Percentiles rank a stretch among this genome's conserved stretches.
These are phyloP conservation scores for Limnomonas spitsbergensis DNA, from an alignment of 139 green algal species.

Conservation along the genomic window DNA sequence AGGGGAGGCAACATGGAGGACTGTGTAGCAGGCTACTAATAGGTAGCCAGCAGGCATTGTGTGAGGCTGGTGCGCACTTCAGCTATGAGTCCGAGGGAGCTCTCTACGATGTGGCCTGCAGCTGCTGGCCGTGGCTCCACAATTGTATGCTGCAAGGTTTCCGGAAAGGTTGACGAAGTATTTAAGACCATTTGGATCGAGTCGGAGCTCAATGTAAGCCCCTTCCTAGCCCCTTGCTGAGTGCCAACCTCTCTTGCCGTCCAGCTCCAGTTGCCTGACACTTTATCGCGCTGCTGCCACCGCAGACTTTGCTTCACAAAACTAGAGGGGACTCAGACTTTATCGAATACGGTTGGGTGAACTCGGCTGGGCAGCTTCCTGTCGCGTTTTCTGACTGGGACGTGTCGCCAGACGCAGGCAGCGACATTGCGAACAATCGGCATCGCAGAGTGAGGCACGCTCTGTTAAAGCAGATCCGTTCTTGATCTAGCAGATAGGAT, in stretches of 20 bases:
- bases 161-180: conserved; percentile 26
- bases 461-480: too few species aligned
- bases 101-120: neutral
- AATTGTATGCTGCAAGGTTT: conserved; percentile 1
- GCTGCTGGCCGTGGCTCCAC: neutral
- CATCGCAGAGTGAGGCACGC: neutral
- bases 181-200: conserved; percentile 26
- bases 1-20: too few species aligned
- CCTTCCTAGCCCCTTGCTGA: neutral
- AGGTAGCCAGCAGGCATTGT: too few species aligned
- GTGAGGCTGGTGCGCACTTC: too few species aligned
- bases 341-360: neutral
- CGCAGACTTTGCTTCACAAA: neutral
- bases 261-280: neutral
- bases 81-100: too few species aligned
- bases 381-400: neutral
- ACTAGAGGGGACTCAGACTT: neutral
- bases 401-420: neutral
- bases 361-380: neutral
- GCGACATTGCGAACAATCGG: neutral
- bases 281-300: neutral
- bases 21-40: too few species aligned
- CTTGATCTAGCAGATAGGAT: too few species aligned
- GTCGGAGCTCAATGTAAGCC: conserved; percentile 24
- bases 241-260: too few species aligned